phyloP scores from a whole-genome alignment of 257 asterid species.

The Misopates orontium region DNA sequence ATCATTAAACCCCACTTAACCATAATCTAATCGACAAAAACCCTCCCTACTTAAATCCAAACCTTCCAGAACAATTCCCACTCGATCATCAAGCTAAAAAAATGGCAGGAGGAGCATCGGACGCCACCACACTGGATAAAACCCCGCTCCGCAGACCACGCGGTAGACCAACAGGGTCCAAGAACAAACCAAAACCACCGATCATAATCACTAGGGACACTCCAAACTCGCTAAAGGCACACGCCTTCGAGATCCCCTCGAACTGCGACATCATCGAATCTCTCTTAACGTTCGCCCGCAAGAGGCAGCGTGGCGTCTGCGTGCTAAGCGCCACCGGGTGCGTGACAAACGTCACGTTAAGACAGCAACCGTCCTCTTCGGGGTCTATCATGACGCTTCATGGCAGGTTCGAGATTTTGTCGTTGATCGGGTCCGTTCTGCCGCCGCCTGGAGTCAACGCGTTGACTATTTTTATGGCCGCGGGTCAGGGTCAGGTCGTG shows the following conservation, averaged over 20 bases:
- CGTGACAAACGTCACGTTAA: slow-evolving; percentile 74
- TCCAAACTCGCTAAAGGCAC: slow-evolving; percentile 76
- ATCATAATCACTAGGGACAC: slow-evolving; percentile 88
- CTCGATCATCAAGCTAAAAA: not conserved
- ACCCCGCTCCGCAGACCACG: slow-evolving; percentile 60
- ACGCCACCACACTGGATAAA: slow-evolving; percentile 28
- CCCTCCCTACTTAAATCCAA: slow-evolving; percentile 40
- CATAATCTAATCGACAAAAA: slow-evolving; percentile 25
- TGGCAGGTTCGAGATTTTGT: slow-evolving; percentile 78
- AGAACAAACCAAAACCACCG: slow-evolving; percentile 95
- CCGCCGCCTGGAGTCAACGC: slow-evolving; percentile 93
- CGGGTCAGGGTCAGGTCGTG: slow-evolving; percentile 87
- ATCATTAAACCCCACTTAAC: slow-evolving; percentile 54
- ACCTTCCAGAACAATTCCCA: not conserved
- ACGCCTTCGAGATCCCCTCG: slow-evolving; percentile 77
- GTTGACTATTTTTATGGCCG: slow-evolving; percentile 72
- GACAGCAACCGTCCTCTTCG: slow-evolving; percentile 78
- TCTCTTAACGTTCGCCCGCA: slow-evolving; percentile 57
- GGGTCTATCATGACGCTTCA: slow-evolving; percentile 78
- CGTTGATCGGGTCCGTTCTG: slow-evolving; percentile 72
- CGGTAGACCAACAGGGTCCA: slow-evolving; percentile 90
- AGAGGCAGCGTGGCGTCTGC: slow-evolving; percentile 70
- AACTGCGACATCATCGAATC: slow-evolving; percentile 74
- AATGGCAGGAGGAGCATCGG: slow-evolving; percentile 56
- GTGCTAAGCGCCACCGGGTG: slow-evolving; percentile 83